Conservation (phyloP, 2,329 filamentous ascomycete species). For the Trichoderma atrobrunneum region DNA sequence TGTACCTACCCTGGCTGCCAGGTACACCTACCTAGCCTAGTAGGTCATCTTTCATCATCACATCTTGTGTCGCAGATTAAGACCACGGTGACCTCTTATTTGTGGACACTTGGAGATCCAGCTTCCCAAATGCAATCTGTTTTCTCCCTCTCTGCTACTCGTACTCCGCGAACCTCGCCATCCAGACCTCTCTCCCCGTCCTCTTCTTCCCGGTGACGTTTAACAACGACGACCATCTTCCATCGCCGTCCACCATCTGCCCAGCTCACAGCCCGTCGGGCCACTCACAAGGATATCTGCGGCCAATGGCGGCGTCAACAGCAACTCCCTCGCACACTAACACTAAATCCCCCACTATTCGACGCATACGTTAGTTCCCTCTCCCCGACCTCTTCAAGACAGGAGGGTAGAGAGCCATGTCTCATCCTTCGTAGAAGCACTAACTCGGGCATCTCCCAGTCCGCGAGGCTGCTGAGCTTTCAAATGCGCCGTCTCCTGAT, state of each 20-base stretch:
- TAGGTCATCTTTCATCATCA: neutral
- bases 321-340: slow-evolving; percentile 52
- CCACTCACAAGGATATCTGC: neutral
- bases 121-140: neutral
- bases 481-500: slow-evolving; percentile 74
- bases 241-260: neutral
- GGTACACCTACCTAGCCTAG: neutral
- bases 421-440: neutral
- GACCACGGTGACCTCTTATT: neutral
- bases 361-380: slow-evolving; percentile 68
- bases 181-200: neutral
- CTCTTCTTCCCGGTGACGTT: neutral
- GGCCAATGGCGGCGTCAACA: slow-evolving; percentile 6
- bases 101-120: neutral
- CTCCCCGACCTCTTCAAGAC: neutral
- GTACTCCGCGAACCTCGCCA: neutral
- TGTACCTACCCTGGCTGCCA: neutral
- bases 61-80: neutral
- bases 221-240: neutral
- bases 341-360: slow-evolving; percentile 78
- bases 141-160: neutral
- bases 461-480: slow-evolving; percentile 86
- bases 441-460: slow-evolving; percentile 46
- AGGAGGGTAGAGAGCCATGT: neutral
- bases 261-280: neutral